These are phyloP conservation scores for Trichosporon coremiiforme DNA, from an alignment of 1,284 basidiomycete genomes.

Conservation along the genomic window DNA sequence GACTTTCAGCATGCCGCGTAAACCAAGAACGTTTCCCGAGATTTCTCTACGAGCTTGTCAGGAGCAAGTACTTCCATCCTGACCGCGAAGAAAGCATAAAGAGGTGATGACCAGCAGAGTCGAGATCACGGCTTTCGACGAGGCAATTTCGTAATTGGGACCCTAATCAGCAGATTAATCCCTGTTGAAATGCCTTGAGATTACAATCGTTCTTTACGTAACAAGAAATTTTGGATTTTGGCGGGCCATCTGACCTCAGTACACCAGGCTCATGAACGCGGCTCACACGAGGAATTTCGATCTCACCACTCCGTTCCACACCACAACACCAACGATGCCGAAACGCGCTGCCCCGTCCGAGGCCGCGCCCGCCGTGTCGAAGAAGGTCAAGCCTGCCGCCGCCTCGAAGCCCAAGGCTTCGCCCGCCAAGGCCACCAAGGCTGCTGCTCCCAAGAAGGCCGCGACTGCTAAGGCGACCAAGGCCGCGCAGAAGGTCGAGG, in stretches of 20 bases:
- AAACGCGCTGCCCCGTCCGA: slow-evolving; percentile 38
- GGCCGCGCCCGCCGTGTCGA: slow-evolving; percentile 29
- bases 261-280: neutral
- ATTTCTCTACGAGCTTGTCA: neutral
- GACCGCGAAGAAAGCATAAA: no score
- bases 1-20: neutral
- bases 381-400: slow-evolving; percentile 34
- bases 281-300: slow-evolving; percentile 3
- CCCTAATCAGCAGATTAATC: neutral
- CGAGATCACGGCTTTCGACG: no score
- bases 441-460: neutral
- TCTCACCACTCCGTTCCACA: neutral
- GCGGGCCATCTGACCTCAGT: slow-evolving; percentile 3
- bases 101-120: no score
- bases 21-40: neutral
- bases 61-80: neutral
- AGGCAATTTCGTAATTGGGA: neutral
- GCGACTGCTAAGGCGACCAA: slow-evolving; percentile 3
- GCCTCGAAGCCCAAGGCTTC: slow-evolving; percentile 4
- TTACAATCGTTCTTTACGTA: slow-evolving; percentile 3
- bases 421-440: neutral
- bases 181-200: neutral
- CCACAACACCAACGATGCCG: slow-evolving; percentile 30
- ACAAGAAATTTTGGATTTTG: slow-evolving; percentile 17
- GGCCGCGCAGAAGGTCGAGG: neutral